phyloP scores from a whole-genome alignment of 371 early-diverging fungal species.

The Mucor velutinosus region DNA sequence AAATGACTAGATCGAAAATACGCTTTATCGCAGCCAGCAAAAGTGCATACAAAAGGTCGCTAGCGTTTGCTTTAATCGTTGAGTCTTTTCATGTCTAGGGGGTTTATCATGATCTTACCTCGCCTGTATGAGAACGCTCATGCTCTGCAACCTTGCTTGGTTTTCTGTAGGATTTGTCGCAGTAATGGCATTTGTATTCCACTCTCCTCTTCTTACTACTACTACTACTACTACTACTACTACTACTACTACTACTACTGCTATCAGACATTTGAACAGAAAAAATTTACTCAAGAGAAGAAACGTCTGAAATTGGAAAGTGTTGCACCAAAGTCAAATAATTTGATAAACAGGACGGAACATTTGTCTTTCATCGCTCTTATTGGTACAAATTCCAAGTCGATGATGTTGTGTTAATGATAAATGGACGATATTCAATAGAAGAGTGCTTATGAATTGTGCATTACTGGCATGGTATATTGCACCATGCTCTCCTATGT shows the following conservation, averaged over 20 bases:
- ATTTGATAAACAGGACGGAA: background rate
- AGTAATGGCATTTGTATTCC: slow-evolving; percentile 23
- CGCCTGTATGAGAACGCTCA: slow-evolving; percentile 62
- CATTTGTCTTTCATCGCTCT: background rate
- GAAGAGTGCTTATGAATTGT: too few relatives aligned
- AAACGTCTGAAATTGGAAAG: background rate
- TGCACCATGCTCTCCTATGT: too few relatives aligned
- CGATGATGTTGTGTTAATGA: background rate
- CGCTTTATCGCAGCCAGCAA: slow-evolving; percentile 57
- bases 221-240: too few relatives aligned
- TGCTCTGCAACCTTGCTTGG: slow-evolving; percentile 58
- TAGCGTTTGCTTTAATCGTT: slow-evolving; percentile 1
- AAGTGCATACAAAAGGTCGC: slow-evolving; percentile 61
- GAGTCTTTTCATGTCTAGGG: too few relatives aligned
- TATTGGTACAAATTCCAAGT: background rate
- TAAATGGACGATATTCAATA: too few relatives aligned
- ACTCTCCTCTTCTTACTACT: slow-evolving; percentile 12
- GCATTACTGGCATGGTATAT: too few relatives aligned
- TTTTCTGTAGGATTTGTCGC: slow-evolving; percentile 59
- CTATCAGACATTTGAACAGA: background rate
- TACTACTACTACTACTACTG: background rate
- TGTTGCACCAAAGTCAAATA: background rate
- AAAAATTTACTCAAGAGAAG: background rate
- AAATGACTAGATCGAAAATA: slow-evolving; percentile 62
- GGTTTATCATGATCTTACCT: slow-evolving; percentile 34